A percentile compares a stretch with the other conserved stretches of the same genome.
phyloP scores from a whole-genome alignment of 83 land plant species.

The Thuja plicata region DNA sequence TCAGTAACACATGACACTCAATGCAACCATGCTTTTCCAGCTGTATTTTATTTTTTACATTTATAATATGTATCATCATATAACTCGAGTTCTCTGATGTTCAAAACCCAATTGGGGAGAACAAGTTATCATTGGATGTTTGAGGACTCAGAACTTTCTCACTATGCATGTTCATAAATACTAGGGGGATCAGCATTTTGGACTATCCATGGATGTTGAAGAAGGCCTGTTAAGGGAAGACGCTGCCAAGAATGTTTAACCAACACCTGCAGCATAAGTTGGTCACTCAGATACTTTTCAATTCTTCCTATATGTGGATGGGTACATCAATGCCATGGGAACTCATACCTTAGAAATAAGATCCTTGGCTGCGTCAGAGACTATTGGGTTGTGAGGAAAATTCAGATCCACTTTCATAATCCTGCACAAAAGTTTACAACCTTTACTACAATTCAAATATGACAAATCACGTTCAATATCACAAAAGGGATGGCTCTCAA shows the following conservation, averaged over 20 bases:
- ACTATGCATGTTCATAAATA: constrained; percentile 17
- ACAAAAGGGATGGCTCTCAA: neutral
- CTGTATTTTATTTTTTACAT: too few relatives aligned
- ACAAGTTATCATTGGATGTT: neutral
- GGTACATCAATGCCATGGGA: neutral
- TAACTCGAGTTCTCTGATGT: neutral
- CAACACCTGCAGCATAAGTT: constrained; percentile 55
- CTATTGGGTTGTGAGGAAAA: constrained; percentile 58
- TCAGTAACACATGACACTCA: too few relatives aligned
- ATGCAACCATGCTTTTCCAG: too few relatives aligned
- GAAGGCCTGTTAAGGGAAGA: constrained; percentile 67
- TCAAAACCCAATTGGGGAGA: neutral
- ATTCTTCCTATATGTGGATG: neutral
- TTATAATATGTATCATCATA: too few relatives aligned
- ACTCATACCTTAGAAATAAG: constrained; percentile 45
- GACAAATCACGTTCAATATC: neutral
- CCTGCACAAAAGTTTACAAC: constrained; percentile 28
- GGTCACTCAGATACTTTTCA: neutral
- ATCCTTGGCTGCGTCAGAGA: constrained; percentile 72
- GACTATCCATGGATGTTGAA: constrained; percentile 84
- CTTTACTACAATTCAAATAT: neutral
- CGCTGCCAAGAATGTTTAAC: constrained; percentile 79
- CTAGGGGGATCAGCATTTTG: constrained; percentile 68
- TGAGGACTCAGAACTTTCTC: neutral
- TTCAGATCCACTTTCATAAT: constrained; percentile 65